Evolutionary conservation across 106 monocot species (phyloP), one percentile per base, ranked within the genome.

Genomic region (Amphibolis antarctica): DNA sequence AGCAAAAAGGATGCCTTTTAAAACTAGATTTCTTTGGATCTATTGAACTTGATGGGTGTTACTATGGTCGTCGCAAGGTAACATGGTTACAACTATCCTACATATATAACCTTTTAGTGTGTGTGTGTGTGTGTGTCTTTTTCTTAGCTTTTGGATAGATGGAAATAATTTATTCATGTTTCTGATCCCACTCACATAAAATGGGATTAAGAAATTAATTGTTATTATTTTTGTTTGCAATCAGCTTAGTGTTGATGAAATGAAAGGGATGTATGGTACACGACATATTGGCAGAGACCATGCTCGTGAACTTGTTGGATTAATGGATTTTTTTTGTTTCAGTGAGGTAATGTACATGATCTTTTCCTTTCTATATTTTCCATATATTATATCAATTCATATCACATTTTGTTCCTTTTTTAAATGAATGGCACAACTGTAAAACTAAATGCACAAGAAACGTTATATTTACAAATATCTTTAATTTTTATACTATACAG

Each of bases 251-350:
- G 53, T 66, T 71, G 78, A 70, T 22, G 73, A 96, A 47, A 79
- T 96, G 60, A 74, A 31, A 72, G 74, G 78, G 51, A 72, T 80
- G 11, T 96, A 96, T 73, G 96, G 89, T 46, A 90, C 89, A 15
- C 76, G 96, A n/a, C 96, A 96, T 75, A 96, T 96, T 66, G 96
- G 89, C 18, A 71, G 96, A 62, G 90, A 79, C 67, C 81, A 82
- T 72, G 82, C 80, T 64, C 77, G 84, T 61, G 82, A 69, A 23
- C 86, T 96, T 66, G 90, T 96, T 69, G 82, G 89, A 25, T 55
- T 96, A 66, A 96, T 96, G 96, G 96, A 96, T 75, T 78, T 96
- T 70, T 96, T 96, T 82, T 96, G 96, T 67, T 96, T 89, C 63
- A 96, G 96, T 45, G 96, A 96, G 96, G 96, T 96, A 84, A 44